phyloP scores from a whole-genome alignment of 192 early-diverging fungal species.

The Podila epicladia region DNA sequence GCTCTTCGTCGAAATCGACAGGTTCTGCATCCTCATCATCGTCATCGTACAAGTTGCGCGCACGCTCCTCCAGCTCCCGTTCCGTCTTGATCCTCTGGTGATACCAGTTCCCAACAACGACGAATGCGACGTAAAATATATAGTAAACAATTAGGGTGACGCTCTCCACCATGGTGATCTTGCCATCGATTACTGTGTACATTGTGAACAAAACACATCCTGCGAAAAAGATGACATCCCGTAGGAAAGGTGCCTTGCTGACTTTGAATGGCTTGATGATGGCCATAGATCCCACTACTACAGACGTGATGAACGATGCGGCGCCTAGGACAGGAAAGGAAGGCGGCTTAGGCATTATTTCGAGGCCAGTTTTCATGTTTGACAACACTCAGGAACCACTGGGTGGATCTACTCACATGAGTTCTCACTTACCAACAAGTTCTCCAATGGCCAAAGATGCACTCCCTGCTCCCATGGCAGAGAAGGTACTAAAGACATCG shows the following conservation, averaged over 20 bases:
- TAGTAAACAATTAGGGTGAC: conserved; percentile 67
- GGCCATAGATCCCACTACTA: conserved; percentile 87
- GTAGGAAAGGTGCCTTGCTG: conserved; percentile 72
- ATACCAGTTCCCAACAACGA: conserved; percentile 66
- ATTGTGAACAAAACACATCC: conserved; percentile 64
- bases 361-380: too few relatives aligned
- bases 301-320: conserved; percentile 82
- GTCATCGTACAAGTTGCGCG: conserved; percentile 56
- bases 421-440: conserved; percentile 76
- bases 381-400: too few relatives aligned
- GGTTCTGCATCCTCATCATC: conserved; percentile 7
- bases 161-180: conserved; percentile 67
- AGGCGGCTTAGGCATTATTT: not conserved
- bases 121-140: conserved; percentile 65
- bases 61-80: conserved; percentile 54
- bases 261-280: conserved; percentile 83
- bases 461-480: conserved; percentile 73
- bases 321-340: conserved; percentile 54
- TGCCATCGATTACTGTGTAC: conserved; percentile 60
- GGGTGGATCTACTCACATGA: not conserved
- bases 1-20: conserved; percentile 17
- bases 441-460: conserved; percentile 90
- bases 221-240: conserved; percentile 85
- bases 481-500: conserved; percentile 92
- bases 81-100: conserved; percentile 52